A percentile compares a stretch with the other conserved stretches of the same genome.
phyloP scores from a whole-genome alignment of 2,329 filamentous ascomycete species.

The Grosmannia penicillata region DNA sequence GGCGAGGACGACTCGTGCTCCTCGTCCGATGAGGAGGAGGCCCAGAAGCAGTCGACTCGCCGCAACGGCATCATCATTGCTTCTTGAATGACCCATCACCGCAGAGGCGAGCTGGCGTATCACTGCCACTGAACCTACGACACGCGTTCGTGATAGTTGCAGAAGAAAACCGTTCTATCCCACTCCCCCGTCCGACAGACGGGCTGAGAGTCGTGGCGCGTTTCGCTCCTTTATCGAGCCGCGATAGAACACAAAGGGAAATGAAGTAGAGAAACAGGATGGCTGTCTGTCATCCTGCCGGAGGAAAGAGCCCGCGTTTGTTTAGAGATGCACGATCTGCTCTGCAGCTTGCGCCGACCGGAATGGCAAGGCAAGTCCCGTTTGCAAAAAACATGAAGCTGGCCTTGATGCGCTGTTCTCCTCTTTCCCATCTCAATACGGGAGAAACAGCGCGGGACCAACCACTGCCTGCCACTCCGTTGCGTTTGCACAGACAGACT shows the following conservation, averaged over 20 bases:
- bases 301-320: background rate
- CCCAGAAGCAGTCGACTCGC: constrained; percentile 32
- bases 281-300: too few relatives aligned
- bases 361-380: background rate
- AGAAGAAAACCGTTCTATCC: background rate
- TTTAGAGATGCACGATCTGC: background rate
- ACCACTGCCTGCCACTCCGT: background rate
- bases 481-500: background rate
- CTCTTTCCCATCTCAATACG: background rate
- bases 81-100: constrained; percentile 12
- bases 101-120: too few relatives aligned
- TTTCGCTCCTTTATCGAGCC: constrained; percentile 4
- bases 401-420: constrained; percentile 1
- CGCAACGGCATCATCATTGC: constrained; percentile 50
- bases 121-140: background rate
- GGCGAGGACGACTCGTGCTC: constrained; percentile 66
- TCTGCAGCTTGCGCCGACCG: background rate
- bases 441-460: background rate
- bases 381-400: constrained; percentile 2
- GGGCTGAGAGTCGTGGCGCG: constrained; percentile 1
- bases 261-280: background rate
- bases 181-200: background rate
- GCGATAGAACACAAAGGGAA: constrained; percentile 1
- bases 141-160: background rate
- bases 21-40: constrained; percentile 47